Conservation (phyloP, 164 flowering plant genomes). For the Chloranthus sessilifolius region DNA sequence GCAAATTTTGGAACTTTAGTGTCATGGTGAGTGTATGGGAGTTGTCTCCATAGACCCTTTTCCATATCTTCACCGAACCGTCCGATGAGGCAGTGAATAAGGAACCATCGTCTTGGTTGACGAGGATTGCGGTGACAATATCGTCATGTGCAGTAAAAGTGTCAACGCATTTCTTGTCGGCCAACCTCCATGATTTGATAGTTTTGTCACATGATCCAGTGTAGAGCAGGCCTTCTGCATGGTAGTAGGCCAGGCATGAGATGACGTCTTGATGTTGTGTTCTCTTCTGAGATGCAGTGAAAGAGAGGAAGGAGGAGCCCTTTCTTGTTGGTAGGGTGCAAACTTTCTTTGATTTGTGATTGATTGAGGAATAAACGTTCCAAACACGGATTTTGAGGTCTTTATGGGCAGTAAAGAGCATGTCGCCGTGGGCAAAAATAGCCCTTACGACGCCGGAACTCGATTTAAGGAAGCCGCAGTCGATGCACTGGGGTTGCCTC, state of each 20-base stretch:
- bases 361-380: slow-evolving; percentile 16
- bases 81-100: slow-evolving; percentile 35
- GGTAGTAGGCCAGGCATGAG: slow-evolving; percentile 43
- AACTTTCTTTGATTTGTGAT: slow-evolving; percentile 12
- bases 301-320: slow-evolving; percentile 6
- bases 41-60: slow-evolving; percentile 31
- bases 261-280: slow-evolving; percentile 31
- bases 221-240: slow-evolving; percentile 27
- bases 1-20: slow-evolving; percentile 35
- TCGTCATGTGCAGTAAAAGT: slow-evolving; percentile 35
- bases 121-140: slow-evolving; percentile 26
- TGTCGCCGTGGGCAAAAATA: slow-evolving; percentile 26
- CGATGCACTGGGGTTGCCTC: slow-evolving; percentile 35
- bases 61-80: slow-evolving; percentile 46
- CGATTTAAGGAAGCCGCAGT: slow-evolving; percentile 28
- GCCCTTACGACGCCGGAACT: slow-evolving; percentile 26
- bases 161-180: slow-evolving; percentile 23
- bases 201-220: slow-evolving; percentile 35
- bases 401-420: slow-evolving; percentile 29
- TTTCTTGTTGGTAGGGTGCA: slow-evolving; percentile 14
- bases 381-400: slow-evolving; percentile 33
- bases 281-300: slow-evolving; percentile 10
- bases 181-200: slow-evolving; percentile 30
- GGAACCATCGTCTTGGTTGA: slow-evolving; percentile 38
- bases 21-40: slow-evolving; percentile 48